Percentiles rank a stretch among this genome's conserved stretches.
Evolutionary conservation across 1,284 basidiomycete genomes (phyloP).

Genomic region (Peniophora sp.): DNA sequence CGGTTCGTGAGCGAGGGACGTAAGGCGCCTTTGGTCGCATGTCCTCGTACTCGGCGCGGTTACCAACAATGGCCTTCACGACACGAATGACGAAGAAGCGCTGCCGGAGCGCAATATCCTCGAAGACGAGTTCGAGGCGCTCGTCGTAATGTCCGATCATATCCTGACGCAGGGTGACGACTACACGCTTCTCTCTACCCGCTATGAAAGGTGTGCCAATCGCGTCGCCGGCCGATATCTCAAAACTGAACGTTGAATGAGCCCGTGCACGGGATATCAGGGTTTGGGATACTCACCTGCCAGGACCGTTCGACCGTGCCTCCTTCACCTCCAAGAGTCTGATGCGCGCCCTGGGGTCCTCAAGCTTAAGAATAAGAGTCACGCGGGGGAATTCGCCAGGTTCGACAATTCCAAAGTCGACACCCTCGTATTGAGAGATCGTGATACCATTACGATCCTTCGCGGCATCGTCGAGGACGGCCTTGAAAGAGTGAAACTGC

Average conservation of each 20-base stretch:
- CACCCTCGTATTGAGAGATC: slow-evolving; percentile 12
- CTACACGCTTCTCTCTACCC: slow-evolving; percentile 21
- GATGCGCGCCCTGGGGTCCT: slow-evolving; percentile 13
- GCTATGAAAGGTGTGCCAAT: slow-evolving; percentile 14
- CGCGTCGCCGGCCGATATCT: slow-evolving; percentile 12
- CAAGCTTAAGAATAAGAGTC: slow-evolving; percentile 7
- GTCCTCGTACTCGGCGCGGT: slow-evolving; percentile 36
- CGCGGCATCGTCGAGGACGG: slow-evolving; percentile 11
- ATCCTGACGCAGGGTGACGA: slow-evolving; percentile 25
- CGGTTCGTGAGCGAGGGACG: slow-evolving; percentile 32
- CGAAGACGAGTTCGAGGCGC: slow-evolving; percentile 27
- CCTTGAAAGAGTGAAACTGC: slow-evolving; percentile 11
- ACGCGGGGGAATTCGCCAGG: slow-evolving; percentile 13
- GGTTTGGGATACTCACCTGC: neutral
- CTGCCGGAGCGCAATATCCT: slow-evolving; percentile 18
- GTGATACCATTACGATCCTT: slow-evolving; percentile 25
- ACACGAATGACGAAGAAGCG: slow-evolving; percentile 27
- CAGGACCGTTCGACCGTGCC: slow-evolving; percentile 17
- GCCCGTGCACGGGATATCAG: neutral
- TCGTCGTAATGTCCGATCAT: slow-evolving; percentile 41
- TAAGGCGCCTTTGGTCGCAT: slow-evolving; percentile 46
- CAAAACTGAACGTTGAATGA: slow-evolving; percentile 24
- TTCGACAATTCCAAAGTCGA: slow-evolving; percentile 30
- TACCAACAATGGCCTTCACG: slow-evolving; percentile 26
- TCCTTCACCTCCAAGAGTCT: slow-evolving; percentile 26